Base-by-base conservation (phyloP, 2,329 filamentous ascomycete species). In the Epichloe elymi region DNA sequence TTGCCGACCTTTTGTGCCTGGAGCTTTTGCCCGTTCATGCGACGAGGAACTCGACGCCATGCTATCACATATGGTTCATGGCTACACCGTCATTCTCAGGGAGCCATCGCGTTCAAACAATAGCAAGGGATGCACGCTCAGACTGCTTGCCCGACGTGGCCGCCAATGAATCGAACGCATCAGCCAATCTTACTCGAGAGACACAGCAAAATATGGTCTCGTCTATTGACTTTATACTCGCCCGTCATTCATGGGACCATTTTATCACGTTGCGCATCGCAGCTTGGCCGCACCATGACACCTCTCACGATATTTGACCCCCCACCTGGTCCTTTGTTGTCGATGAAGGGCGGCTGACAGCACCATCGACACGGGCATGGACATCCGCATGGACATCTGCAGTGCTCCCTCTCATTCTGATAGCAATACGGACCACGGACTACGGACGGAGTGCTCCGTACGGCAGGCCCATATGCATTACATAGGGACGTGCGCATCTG, bases 121-220 rank as follows among this genome's bases (percentile, higher is more conserved):
- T 26, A 42, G 48, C 43, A 23, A 41, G 42, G 49, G 36, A 51
- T 23, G 37, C n/a, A 36, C 42, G 51, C 47, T 52, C 47, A 33
- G 47, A 46, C 51, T 19, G 11, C n/a, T 17, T 41, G 46, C 23
- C 50, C 17, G 15, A n/a, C 15, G 44, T 35, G 33, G 12, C 48
- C 17, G 33, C 19, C 48, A 51, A 51, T 36, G 23, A 23, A 19
- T 19, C 23, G 14, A 30, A 19, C 20, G 40, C 30, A 30, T n/a
- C 5, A n/a, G 17, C 12, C 30, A 26, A 23, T 23, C 26, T 42
- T 23, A 40, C 23, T 19, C 26, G 23, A 26, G 23, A 26, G 23
- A 26, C 6, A 26, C 23, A 26, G 23, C 23, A 23, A 23, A 23
- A 23, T 7, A 23, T 23, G 23, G 23, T 7, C 23, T 23, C 23